Conservation (phyloP, 164 flowering plant genomes). For the Piper betle region DNA sequence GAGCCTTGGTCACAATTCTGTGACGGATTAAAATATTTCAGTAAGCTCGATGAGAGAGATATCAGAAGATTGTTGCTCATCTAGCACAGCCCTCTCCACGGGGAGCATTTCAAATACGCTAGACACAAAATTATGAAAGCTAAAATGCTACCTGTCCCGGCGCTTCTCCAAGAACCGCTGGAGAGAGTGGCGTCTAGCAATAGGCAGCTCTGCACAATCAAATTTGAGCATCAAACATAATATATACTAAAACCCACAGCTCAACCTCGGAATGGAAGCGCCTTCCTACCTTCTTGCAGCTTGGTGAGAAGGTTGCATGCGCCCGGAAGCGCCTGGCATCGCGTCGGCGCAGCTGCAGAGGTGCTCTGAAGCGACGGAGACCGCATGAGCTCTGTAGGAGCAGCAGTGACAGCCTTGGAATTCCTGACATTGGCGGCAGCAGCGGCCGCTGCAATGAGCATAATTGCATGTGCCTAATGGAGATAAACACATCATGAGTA, state of each 20-base stretch:
- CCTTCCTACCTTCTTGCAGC: constrained; percentile 27
- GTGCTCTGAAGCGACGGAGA: constrained; percentile 35
- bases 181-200: constrained; percentile 47
- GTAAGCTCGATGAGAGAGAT: no score
- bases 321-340: constrained; percentile 14
- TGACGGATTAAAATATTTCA: not conserved
- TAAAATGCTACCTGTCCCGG: constrained; percentile 28
- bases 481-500: not conserved
- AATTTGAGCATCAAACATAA: not conserved
- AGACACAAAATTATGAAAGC: no score
- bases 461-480: constrained; percentile 28
- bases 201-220: constrained; percentile 24
- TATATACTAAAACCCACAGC: not conserved
- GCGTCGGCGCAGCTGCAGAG: constrained; percentile 22
- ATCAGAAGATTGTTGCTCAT: no score
- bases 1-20: constrained; percentile 33
- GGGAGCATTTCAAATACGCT: no score
- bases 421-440: constrained; percentile 13
- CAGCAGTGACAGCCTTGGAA: constrained; percentile 2
- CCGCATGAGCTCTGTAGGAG: constrained; percentile 21
- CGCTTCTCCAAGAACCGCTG: constrained; percentile 48
- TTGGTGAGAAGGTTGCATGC: constrained; percentile 18
- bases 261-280: not conserved
- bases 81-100: no score
- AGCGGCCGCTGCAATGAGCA: constrained; percentile 35